Evolutionary conservation across 2,329 filamentous ascomycete species (phyloP), one percentile per base, ranked within the genome.

Genomic region (Fusarium armeniacum): DNA sequence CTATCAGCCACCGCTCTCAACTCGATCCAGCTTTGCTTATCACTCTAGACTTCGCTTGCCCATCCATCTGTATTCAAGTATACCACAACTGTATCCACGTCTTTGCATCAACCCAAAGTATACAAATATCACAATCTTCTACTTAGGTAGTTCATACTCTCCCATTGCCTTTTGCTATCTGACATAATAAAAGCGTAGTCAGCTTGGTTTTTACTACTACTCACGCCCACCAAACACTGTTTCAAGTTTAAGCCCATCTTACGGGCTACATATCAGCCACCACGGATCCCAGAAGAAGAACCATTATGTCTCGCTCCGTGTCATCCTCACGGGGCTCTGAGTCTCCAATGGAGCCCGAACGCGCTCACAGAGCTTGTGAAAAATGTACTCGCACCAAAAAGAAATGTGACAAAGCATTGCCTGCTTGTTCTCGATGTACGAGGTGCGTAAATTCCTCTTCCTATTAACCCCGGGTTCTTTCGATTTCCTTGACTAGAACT

Each of bases 361-460:
- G 77, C 58, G 78, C 78, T 47, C 78, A 79, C 58, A 72, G 78
- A 38, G 78, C 78, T 28, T 80, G 78, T 71, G 78, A 80, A 67
- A 80, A 80, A 65, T 80, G 78, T 69, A 80, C 78, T 12, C 67
- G 78, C 43, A 79, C 78, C 55, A 80, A 80, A 73, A 80, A 80
- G 76, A 80, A 79, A 65, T 80, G 78, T 61, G 78, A 80, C 71
- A 80, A 80, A 72, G 78, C 76, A 35, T 67, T 80, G 38, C 78
- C 78, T 32, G 67, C 77, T 47, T 80, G 78, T 58, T 78, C 77
- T 57, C 73, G 78, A 38, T 80, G 78, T 62, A 76, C 75, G 28
- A 77, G 78, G 78, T 79, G 63, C 45, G 72, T 55, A 53, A 41
- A 8, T 46, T n/a, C 38, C 26, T 18, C 47, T 55, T 44, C 5